phyloP scores from a whole-genome alignment of 164 flowering plant genomes.

The Protea cynaroides region DNA sequence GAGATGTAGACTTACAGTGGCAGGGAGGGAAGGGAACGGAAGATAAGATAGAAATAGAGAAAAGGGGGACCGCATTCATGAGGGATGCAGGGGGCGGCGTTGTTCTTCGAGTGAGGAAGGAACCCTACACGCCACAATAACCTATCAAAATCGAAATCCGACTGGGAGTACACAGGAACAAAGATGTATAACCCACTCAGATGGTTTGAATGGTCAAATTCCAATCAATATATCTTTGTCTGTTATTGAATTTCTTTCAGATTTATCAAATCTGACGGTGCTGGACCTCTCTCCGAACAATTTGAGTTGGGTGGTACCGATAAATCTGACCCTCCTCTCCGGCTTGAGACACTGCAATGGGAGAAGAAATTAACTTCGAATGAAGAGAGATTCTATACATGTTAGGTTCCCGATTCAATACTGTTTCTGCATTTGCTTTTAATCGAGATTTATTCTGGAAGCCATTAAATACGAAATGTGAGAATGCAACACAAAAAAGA shows the following conservation, averaged over 20 bases:
- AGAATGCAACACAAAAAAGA: constrained; percentile 11
- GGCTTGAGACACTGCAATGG: constrained; percentile 35
- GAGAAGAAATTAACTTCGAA: constrained; percentile 39
- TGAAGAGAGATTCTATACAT: constrained; percentile 60
- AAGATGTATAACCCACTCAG: too few species aligned
- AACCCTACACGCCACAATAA: too few species aligned
- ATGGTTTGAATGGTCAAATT: too few species aligned
- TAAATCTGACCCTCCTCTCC: constrained; percentile 24
- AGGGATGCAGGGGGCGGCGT: too few species aligned
- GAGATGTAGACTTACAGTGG: too few species aligned
- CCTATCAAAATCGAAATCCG: too few species aligned
- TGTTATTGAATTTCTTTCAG: constrained; percentile 37
- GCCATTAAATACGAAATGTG: constrained; percentile 51
- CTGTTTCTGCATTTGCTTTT: constrained; percentile 44
- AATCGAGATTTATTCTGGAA: constrained; percentile 59
- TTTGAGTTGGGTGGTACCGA: constrained; percentile 46
- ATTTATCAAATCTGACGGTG: constrained; percentile 25
- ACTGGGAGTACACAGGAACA: too few species aligned
- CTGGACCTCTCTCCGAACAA: constrained; percentile 50
- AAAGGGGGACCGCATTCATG: too few species aligned
- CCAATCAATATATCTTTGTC: too few species aligned
- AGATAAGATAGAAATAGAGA: too few species aligned
- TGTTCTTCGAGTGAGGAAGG: too few species aligned
- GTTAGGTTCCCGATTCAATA: constrained; percentile 52
- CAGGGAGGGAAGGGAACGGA: too few species aligned